A percentile compares a stretch with the other conserved stretches of the same genome.
Conservation (phyloP, 1,284 basidiomycete species). For the Cutaneotrichosporon sp. region DNA sequence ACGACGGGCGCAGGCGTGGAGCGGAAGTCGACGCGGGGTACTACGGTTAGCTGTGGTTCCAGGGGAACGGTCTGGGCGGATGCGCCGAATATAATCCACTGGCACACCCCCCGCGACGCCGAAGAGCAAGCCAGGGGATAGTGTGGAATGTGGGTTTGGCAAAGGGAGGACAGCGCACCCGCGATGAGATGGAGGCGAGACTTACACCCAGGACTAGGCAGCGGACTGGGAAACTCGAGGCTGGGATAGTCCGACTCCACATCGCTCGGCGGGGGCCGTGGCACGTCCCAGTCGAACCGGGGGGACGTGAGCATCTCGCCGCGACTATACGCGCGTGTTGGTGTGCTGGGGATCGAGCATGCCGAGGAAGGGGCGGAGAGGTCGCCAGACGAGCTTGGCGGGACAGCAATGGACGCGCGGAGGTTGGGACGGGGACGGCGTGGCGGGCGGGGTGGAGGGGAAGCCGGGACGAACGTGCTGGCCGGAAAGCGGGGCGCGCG, state of each 20-base stretch:
- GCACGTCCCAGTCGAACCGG: constrained; percentile 6
- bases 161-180: not conserved
- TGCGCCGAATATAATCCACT: no score
- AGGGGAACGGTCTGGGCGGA: no score
- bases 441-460: not conserved
- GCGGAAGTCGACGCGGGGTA: constrained; percentile 20
- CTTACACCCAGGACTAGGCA: constrained; percentile 3
- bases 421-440: not conserved
- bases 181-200: not conserved
- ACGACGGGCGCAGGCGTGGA: constrained; percentile 11
- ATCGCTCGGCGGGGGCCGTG: constrained; percentile 4
- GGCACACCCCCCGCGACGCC: no score
- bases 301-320: not conserved
- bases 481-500: not conserved
- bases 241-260: constrained; percentile 1
- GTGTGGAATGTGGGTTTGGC: not conserved
- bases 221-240: constrained; percentile 9
- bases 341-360: not conserved
- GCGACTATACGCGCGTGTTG: not conserved
- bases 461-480: not conserved
- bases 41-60: not conserved
- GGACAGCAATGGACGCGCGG: not conserved
- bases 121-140: no score
- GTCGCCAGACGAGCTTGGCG: not conserved
- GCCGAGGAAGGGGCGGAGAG: not conserved